Conservation (phyloP, 2,329 filamentous ascomycete species). For the Helminthosporium solani region DNA sequence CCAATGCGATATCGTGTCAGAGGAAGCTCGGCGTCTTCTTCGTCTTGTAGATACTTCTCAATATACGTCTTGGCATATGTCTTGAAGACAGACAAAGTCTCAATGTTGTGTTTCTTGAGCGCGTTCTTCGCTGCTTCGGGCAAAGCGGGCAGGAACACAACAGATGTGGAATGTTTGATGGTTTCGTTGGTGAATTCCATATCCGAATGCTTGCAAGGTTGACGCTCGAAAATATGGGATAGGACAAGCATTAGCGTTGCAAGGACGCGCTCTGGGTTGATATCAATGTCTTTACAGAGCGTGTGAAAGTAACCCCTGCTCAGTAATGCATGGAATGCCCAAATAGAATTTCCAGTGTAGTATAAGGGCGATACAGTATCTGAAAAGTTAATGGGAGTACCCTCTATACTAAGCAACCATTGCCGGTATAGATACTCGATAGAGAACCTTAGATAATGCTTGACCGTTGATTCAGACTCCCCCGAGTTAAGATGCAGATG, state of each 20-base stretch:
- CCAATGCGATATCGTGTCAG: too few relatives aligned
- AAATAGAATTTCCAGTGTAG: conserved; percentile 72
- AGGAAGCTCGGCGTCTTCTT: conserved; percentile 61
- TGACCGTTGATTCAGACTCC: conserved; percentile 66
- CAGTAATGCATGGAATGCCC: conserved; percentile 74
- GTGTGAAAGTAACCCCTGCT: conserved; percentile 69
- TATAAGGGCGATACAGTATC: conserved; percentile 71
- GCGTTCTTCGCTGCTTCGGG: conserved; percentile 59
- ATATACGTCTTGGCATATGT: conserved; percentile 70
- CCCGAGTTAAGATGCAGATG: conserved; percentile 70
- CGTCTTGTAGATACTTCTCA: conserved; percentile 59
- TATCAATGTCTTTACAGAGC: conserved; percentile 60
- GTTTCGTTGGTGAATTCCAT: conserved; percentile 50
- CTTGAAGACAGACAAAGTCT: conserved; percentile 66
- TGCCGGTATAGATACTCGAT: conserved; percentile 76
- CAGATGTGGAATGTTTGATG: conserved; percentile 60
- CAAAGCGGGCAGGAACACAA: conserved; percentile 65
- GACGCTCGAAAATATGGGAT: conserved; percentile 68
- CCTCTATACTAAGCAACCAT: conserved; percentile 60
- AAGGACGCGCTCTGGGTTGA: conserved; percentile 53
- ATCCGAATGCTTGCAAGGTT: conserved; percentile 51
- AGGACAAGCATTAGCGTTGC: conserved; percentile 67
- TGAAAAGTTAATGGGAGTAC: conserved; percentile 70
- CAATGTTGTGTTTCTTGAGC: conserved; percentile 62
- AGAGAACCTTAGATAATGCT: conserved; percentile 77